A percentile compares a stretch with the other conserved stretches of the same genome.
These are phyloP conservation scores for Solanum lycopersicoides DNA, from an alignment of 257 asterid species.

Conservation along the genomic window DNA sequence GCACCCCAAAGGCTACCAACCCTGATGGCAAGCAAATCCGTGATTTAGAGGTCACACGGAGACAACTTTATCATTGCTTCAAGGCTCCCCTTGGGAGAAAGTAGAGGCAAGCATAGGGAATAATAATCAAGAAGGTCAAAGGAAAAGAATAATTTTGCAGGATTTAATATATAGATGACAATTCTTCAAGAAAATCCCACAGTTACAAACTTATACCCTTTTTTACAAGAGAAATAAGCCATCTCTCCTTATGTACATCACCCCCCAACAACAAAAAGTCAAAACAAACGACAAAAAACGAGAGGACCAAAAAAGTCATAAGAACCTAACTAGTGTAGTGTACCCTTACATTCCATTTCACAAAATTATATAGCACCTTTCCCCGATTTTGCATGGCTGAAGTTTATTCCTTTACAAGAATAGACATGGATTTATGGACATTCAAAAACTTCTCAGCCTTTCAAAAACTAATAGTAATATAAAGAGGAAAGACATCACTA, in stretches of 20 bases:
- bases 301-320: not conserved
- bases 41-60: not conserved
- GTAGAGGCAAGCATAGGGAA: not conserved
- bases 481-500: not conserved
- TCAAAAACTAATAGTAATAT: not conserved
- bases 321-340: not conserved
- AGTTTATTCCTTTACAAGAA: not conserved
- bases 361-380: not conserved
- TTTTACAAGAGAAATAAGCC: not conserved
- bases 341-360: not conserved
- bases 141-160: not conserved
- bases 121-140: not conserved
- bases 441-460: not conserved
- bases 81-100: not conserved
- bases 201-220: not conserved
- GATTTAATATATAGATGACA: not conserved
- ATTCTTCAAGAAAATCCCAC: not conserved
- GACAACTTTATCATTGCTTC: not conserved
- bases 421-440: not conserved
- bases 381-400: not conserved
- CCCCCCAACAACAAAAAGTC: constrained; percentile 3
- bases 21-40: not conserved
- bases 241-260: constrained; percentile 6
- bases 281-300: not conserved
- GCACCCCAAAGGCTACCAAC: not conserved